Base-by-base conservation (phyloP, 2,329 filamentous ascomycete genomes). In the Trichoderma oligosporum region DNA sequence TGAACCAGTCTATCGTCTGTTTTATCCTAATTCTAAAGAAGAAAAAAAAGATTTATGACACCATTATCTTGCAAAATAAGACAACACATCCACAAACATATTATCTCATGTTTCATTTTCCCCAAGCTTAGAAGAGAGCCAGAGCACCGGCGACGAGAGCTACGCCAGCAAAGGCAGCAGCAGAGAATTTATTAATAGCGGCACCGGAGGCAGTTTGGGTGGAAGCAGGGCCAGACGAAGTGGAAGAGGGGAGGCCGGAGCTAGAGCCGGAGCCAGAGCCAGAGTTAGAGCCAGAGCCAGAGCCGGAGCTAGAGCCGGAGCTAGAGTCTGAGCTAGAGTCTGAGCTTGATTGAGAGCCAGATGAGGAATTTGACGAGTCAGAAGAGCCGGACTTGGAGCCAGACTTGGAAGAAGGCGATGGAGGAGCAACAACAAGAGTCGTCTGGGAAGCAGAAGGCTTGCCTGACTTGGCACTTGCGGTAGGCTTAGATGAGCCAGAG, bases 121-220 rank as follows among this genome's bases (percentile, higher is more conserved):
- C 18, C 55, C 56, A 35, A 4, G 27, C 22, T 60, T 63, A 64
- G 20, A 63, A 44, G 31, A 64, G 49, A n/a, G 60, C 47, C 14
- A 52, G 22, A 16, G 18, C 45, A 14, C 58, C 62, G 16, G 58
- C 60, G 25, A 61, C 7, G 16, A 61, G 20, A 27, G 61, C 60
- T 6, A 62, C 35, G 44, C 57, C 61, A 16, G 61, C 56, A 57
- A 51, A 61, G 46, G 58, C 60, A 41, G 48, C 61, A 9, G 56
- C 61, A 16, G 61, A 62, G 25, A 61, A n/a, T 33, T 49, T 57
- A 20, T 49, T 42, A 22, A 60, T 51, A 25, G 52, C 27, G 20
- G 35, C 54, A 4, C 29, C 45, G 20, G 18, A 39, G 33, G 46
- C 53, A 29, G 51, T 45, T 14, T 25, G 22, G 12, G 60, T 36